These are phyloP conservation scores for Gracilaria gracilis DNA, from an alignment of 23 red algal species.

Conservation along the genomic window DNA sequence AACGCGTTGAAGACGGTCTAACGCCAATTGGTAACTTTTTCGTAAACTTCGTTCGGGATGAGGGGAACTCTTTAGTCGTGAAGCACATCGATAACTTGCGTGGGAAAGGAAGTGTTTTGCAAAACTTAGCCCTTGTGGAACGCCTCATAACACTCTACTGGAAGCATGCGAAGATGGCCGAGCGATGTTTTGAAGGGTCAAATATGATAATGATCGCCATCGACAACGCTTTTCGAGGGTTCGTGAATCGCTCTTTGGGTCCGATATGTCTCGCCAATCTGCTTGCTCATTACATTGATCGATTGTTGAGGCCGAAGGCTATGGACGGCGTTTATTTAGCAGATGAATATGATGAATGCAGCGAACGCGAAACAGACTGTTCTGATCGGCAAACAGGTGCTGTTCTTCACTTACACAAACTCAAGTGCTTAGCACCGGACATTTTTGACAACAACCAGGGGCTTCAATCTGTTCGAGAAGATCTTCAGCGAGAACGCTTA, in stretches of 20 bases:
- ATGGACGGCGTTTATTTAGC: not conserved
- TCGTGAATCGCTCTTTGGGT: conserved; percentile 61
- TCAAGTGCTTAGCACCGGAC: conserved; percentile 11
- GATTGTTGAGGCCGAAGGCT: conserved; percentile 38
- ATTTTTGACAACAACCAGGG: not conserved
- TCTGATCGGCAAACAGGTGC: not conserved
- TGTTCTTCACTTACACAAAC: not conserved
- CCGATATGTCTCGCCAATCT: conserved; percentile 48
- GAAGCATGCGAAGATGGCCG: conserved; percentile 46
- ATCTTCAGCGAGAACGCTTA: conserved; percentile 14
- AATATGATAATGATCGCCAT: conserved; percentile 59
- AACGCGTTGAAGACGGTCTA: conserved; percentile 56
- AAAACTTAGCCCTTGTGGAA: conserved; percentile 41
- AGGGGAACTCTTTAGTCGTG: conserved; percentile 49
- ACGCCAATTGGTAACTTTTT: conserved; percentile 58
- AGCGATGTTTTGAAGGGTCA: conserved; percentile 72
- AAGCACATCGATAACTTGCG: conserved; percentile 19
- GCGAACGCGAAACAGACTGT: not conserved
- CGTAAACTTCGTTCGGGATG: conserved; percentile 29
- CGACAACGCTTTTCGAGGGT: conserved; percentile 66
- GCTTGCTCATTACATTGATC: conserved; percentile 75
- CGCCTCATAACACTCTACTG: conserved; percentile 40
- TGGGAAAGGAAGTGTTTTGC: conserved; percentile 18
- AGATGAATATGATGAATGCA: conserved; percentile 23
- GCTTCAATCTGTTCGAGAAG: not conserved